These are phyloP conservation scores for Amphibolis antarctica DNA, from an alignment of 106 monocot genomes.

Conservation along the genomic window DNA sequence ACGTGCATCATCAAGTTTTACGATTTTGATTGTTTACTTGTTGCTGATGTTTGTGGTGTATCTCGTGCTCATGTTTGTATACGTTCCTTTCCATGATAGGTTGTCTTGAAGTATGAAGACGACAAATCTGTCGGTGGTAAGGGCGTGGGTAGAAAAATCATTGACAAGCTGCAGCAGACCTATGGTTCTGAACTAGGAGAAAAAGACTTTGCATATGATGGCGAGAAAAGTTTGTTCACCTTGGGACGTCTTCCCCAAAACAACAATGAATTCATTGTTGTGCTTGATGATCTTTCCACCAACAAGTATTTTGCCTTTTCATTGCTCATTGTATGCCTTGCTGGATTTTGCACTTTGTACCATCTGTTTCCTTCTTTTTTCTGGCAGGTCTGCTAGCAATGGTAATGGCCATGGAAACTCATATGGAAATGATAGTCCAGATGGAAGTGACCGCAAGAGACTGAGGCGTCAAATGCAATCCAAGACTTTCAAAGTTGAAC, in stretches of 20 bases:
- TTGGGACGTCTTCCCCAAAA: constrained; percentile 60
- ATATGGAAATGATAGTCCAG: constrained; percentile 40
- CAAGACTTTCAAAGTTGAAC: constrained; percentile 70
- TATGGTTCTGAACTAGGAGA: constrained; percentile 58
- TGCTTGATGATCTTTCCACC: constrained; percentile 50
- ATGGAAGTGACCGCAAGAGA: constrained; percentile 52
- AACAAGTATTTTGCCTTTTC: constrained; percentile 28
- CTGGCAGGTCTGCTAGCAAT: constrained; percentile 2
- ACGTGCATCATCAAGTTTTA: not conserved
- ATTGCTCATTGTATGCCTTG: not conserved
- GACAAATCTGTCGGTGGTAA: constrained; percentile 35
- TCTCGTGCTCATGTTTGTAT: not conserved
- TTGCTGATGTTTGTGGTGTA: not conserved
- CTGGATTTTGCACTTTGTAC: not conserved
- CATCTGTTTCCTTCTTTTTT: not conserved
- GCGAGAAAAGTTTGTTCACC: constrained; percentile 68
- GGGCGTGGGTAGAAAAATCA: constrained; percentile 46
- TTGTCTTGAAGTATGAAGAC: constrained; percentile 47
- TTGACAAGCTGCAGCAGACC: constrained; percentile 49
- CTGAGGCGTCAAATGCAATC: constrained; percentile 32
- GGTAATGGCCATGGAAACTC: constrained; percentile 23
- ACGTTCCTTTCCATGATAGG: constrained; percentile 22
- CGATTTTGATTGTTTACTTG: too few relatives aligned
- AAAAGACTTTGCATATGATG: constrained; percentile 74
- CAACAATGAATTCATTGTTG: constrained; percentile 71